phyloP scores from a whole-genome alignment of 768 basidiomycete genomes.

The Tricholoma bakamatsutake region DNA sequence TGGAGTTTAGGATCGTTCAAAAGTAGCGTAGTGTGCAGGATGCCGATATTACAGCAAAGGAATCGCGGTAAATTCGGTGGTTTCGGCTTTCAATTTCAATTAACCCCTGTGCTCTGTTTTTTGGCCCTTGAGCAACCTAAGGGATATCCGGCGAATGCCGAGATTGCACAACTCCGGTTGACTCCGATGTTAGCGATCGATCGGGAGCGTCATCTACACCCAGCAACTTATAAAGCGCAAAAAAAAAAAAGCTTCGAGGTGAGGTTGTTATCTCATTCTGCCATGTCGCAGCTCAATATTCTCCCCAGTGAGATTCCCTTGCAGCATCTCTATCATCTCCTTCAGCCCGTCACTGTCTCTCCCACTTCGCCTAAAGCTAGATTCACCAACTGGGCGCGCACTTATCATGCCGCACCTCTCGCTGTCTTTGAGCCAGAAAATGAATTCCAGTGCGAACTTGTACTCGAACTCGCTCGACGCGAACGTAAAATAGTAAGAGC shows the following conservation, averaged over 20 bases:
- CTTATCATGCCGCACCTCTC: slow-evolving; percentile 64
- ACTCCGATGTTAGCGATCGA: slow-evolving; percentile 18
- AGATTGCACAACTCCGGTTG: slow-evolving; percentile 14
- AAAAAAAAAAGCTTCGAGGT: slow-evolving; percentile 22
- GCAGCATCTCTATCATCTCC: slow-evolving; percentile 42
- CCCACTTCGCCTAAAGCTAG: slow-evolving; percentile 28
- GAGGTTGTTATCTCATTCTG: slow-evolving; percentile 19
- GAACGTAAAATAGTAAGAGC: slow-evolving; percentile 71
- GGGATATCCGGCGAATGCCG: slow-evolving; percentile 25
- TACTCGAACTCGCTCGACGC: slow-evolving; percentile 76
- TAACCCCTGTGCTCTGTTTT: not conserved
- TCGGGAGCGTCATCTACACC: slow-evolving; percentile 20
- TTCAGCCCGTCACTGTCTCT: slow-evolving; percentile 52
- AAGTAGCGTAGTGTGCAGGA: not conserved
- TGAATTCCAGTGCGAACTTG: slow-evolving; percentile 60
- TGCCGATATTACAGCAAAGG: not conserved
- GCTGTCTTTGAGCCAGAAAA: slow-evolving; percentile 73
- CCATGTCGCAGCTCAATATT: slow-evolving; percentile 31
- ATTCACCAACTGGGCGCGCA: slow-evolving; percentile 87
- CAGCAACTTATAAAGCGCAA: slow-evolving; percentile 32
- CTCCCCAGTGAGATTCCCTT: slow-evolving; percentile 36
- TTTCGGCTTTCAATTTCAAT: not conserved
- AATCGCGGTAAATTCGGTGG: not conserved
- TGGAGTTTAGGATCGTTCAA: no score
- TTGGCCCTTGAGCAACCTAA: not conserved